Conservation (phyloP, 192 early-diverging fungal species). For the Coemansia sp. region DNA sequence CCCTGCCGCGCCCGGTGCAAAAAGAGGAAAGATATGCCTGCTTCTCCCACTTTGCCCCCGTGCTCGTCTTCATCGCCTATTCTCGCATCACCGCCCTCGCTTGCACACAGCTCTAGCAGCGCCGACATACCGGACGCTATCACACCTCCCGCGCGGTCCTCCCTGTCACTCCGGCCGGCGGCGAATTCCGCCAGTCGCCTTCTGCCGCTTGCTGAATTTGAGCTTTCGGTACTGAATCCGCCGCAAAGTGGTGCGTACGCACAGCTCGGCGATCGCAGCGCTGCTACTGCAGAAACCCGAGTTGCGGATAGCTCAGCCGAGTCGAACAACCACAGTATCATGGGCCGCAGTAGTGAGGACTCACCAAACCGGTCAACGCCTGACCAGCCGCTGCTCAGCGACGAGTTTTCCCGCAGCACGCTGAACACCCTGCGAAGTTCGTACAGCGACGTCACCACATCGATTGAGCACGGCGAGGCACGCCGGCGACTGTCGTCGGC, state of each 20-base stretch:
- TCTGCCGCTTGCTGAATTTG: constrained; percentile 1
- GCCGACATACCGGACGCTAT: neutral
- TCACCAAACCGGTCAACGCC: constrained; percentile 18
- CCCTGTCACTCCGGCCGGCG: neutral
- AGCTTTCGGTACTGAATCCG: constrained; percentile 10
- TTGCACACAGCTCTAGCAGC: neutral
- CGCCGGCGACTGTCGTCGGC: constrained; percentile 27
- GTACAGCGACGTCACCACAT: constrained; percentile 10
- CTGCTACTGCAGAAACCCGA: neutral
- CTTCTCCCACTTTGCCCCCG: neutral
- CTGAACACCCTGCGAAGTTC: constrained; percentile 3
- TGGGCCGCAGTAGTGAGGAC: constrained; percentile 8
- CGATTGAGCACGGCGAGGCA: constrained; percentile 11
- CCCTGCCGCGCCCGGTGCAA: neutral
- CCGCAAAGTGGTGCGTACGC: neutral
- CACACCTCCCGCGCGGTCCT: constrained; percentile 5
- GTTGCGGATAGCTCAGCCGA: neutral
- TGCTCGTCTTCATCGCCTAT: constrained; percentile 9
- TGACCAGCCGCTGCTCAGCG: constrained; percentile 45
- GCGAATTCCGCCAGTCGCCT: neutral
- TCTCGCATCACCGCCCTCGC: constrained; percentile 5
- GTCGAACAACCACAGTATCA: neutral
- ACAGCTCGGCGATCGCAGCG: neutral
- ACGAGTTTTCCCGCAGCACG: neutral
- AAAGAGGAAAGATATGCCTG: constrained; percentile 2